Conservation (phyloP, 352 stramenopile genomes). For the Phytophthora tubulina region DNA sequence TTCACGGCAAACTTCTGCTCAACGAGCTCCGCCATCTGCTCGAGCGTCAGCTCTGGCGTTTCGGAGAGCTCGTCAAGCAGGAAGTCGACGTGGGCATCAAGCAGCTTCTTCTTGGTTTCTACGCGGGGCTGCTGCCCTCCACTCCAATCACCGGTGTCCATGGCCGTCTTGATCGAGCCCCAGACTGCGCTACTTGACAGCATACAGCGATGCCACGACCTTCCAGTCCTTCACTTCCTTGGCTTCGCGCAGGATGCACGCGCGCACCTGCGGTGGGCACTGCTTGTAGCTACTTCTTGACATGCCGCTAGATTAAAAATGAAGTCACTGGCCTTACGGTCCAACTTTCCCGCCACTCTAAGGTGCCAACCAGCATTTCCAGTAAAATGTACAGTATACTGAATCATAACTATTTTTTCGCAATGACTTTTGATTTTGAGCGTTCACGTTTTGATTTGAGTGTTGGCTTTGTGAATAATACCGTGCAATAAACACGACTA, state of each 20-base stretch:
- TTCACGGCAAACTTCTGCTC: not conserved
- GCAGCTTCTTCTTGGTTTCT: not conserved
- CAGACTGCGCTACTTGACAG: not conserved
- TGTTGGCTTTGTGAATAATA: no score
- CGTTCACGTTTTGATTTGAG: no score
- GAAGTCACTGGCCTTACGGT: no score
- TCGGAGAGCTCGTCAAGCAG: not conserved
- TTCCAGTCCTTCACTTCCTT: conserved; percentile 1
- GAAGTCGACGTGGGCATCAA: not conserved
- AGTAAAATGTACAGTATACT: no score
- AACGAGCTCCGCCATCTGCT: not conserved
- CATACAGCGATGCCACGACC: not conserved
- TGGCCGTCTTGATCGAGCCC: not conserved
- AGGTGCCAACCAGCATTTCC: no score
- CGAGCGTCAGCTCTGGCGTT: not conserved
- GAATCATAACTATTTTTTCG: no score
- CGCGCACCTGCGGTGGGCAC: not conserved
- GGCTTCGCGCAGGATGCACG: not conserved
- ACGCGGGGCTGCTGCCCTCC: not conserved
- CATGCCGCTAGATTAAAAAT: no score
- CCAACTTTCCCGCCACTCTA: no score
- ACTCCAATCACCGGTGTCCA: not conserved
- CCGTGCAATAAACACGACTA: no score
- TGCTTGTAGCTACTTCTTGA: not conserved
- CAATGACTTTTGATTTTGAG: no score